Base-by-base conservation (phyloP, 495 filamentous ascomycete species). In the Penicillium salamii region DNA sequence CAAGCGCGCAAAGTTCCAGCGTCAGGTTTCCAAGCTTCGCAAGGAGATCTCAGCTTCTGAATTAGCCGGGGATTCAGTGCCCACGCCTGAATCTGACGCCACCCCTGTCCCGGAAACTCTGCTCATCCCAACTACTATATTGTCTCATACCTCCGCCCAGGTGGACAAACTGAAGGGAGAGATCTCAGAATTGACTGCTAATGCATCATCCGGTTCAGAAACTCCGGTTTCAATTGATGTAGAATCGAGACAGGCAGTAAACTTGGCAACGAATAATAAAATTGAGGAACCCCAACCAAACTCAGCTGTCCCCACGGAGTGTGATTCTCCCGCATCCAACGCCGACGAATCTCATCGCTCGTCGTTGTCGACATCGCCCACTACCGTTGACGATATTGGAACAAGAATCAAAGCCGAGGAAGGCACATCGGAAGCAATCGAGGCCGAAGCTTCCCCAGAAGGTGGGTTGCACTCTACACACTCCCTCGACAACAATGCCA, bases 31-130 rank as follows among this genome's bases (percentile, higher is more conserved):
- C 3, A 76, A 75, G 21, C 28, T 75, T 29, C 60, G 70, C 33
- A 66, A 73, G 46, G 69, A 72, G 31, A 58, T 75, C 9, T 66
- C 65, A 19, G 54, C 67, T 17, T 52, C 68, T 38, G 71, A 74
- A 24, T 42, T 64, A 36, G 19, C 46, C 7, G 36, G 39, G 4
- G 62, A 55, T 23, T 39, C 55, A 38, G 55, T 55, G 3, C 21
- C 46, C 7, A 60, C 54, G n/a, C 39, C 47, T 1, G 57, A 54
- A 32, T 37, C 52, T 3, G 54, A 58, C 6, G 32, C 33, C 20
- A 50, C 52, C 7, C 45, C 41, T 15, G 57, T 58, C 7, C 51
- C 56, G 9, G 52, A 50, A 14, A 49, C 55, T 5, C 33, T 57
- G 18, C 39, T 50, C 13, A 49, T 36, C 7, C 19, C 50, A 4